These are phyloP conservation scores for Leccinum uliginosum DNA, from an alignment of 768 basidiomycete genomes.

Conservation along the genomic window DNA sequence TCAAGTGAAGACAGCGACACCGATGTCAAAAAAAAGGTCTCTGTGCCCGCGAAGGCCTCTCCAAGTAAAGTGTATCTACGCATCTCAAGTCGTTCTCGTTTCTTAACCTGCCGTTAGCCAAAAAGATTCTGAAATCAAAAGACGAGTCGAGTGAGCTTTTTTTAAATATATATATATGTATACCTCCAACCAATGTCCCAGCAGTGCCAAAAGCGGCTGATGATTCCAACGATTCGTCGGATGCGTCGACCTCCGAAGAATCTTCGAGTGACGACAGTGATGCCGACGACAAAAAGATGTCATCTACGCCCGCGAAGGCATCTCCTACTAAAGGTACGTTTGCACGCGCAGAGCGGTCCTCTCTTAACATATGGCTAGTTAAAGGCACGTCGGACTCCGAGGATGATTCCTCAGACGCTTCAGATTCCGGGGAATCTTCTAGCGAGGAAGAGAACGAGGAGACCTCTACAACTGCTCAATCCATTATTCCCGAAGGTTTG, in stretches of 20 bases:
- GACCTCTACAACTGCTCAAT: slow-evolving; percentile 38
- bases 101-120: not conserved
- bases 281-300: not conserved
- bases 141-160: not conserved
- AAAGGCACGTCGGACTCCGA: not conserved
- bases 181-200: not conserved
- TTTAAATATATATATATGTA: not conserved
- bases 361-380: not conserved
- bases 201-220: slow-evolving; percentile 5
- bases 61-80: not conserved
- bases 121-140: not conserved
- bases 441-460: slow-evolving; percentile 4
- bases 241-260: slow-evolving; percentile 11
- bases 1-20: not conserved
- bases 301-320: slow-evolving; percentile 16
- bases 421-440: slow-evolving; percentile 12
- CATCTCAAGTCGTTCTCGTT: not conserved
- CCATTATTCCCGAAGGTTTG: slow-evolving; percentile 38
- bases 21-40: not conserved
- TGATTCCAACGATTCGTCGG: not conserved
- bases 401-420: slow-evolving; percentile 4
- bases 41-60: not conserved
- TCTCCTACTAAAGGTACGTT: not conserved
- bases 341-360: not conserved
- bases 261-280: slow-evolving; percentile 9